Base-by-base conservation (phyloP, 805 yeast genomes). In the Kodamaea nitidulidarum region DNA sequence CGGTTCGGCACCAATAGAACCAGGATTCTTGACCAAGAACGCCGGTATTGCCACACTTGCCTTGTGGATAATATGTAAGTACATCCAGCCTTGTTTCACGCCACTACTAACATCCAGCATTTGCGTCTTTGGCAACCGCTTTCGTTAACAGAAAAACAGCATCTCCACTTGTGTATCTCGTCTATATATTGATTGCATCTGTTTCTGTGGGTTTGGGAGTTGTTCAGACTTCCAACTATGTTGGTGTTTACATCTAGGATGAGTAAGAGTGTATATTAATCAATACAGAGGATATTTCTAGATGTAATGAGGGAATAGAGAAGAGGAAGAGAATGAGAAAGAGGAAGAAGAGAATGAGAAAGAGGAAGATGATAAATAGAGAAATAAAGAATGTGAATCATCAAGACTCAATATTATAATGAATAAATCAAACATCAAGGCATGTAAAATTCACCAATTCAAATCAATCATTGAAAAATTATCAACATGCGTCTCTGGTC, bases 211-310 rank as follows among this genome's bases (percentile, higher is more conserved):
- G 70, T 1, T 54, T 61, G 38, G 60, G 67, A 7, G 48, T 66
- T 2, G 48, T 67, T n/a, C 57, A 59, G 46, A 53, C 63, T 9
- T 57, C 70, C 40, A 69, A 68, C 51, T 64, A 51, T 45, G 67
- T 68, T 31, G 74, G 74, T 15, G 74, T 69, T 2, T 67, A 68
- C 45, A 61, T 67, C 39, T 68, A 51, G 44, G n/a, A n/a, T 6
- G 5, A 25, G 4, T 10, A 25, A n/a, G n/a, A n/a, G n/a, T n/a
- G n/a, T n/a, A n/a, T n/a, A n/a, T n/a, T n/a, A n/a, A n/a, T n/a
- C n/a, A n/a, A n/a, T n/a, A n/a, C n/a, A n/a, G n/a, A n/a, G n/a
- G n/a, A n/a, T n/a, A n/a, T n/a, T n/a, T n/a, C n/a, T n/a, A n/a
- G n/a, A n/a, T n/a, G n/a, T n/a, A n/a, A n/a, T n/a, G n/a, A n/a